Evolutionary conservation across 305 asterid species (phyloP).

Genomic region (Fraxinus albicans): DNA sequence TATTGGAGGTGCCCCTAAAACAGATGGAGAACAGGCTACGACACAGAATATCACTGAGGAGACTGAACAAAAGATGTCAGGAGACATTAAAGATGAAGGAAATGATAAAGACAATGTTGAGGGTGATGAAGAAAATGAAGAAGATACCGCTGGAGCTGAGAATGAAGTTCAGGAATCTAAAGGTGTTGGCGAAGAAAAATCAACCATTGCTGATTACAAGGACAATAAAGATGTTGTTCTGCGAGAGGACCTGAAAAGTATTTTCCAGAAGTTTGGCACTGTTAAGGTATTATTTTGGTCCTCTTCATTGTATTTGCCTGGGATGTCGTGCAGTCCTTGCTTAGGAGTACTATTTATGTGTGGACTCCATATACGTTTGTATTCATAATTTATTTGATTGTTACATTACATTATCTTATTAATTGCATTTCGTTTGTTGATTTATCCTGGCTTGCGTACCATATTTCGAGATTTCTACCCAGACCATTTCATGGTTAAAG

Average conservation of each 20-base stretch:
- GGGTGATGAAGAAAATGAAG: constrained; percentile 39
- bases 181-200: constrained; percentile 35
- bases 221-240: constrained; percentile 72
- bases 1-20: constrained; percentile 34
- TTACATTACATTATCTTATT: neutral
- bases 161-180: constrained; percentile 31
- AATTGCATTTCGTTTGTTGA: neutral
- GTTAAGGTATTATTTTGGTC: constrained; percentile 60
- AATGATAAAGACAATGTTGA: constrained; percentile 32
- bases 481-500: neutral
- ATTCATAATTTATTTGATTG: neutral
- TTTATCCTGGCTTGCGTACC: neutral
- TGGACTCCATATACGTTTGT: neutral
- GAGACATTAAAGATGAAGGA: constrained; percentile 29
- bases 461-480: neutral
- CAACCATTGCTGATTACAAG: constrained; percentile 39
- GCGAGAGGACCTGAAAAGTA: constrained; percentile 82
- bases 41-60: constrained; percentile 30
- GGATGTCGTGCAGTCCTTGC: neutral
- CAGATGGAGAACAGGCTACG: constrained; percentile 39
- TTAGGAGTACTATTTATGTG: neutral
- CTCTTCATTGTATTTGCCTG: neutral
- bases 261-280: constrained; percentile 71
- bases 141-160: constrained; percentile 36
- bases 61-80: constrained; percentile 31